Percentiles rank a stretch among this genome's conserved stretches.
phyloP scores from a whole-genome alignment of 805 yeast genomes.

The Clavispora fructus region DNA sequence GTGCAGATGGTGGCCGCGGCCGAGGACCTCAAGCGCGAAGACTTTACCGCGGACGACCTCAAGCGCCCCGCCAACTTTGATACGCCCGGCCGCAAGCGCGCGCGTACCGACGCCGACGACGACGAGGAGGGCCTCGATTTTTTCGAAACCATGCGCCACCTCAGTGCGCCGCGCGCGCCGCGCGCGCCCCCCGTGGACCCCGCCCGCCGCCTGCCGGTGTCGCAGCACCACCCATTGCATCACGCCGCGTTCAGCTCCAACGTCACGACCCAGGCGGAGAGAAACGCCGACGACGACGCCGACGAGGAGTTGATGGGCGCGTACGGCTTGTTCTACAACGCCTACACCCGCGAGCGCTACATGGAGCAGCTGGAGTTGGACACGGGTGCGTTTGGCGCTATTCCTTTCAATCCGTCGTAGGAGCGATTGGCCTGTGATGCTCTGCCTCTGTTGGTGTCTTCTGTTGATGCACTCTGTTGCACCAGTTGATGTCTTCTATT shows the following conservation, averaged over 20 bases:
- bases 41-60: slow-evolving; percentile 10
- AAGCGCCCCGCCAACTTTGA: slow-evolving; percentile 2
- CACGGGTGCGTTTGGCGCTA: slow-evolving; percentile 23
- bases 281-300: slow-evolving; percentile 21
- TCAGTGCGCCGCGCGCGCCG: slow-evolving; percentile 30
- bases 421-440: neutral
- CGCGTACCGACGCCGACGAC: slow-evolving; percentile 19
- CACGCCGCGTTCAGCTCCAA: slow-evolving; percentile 9
- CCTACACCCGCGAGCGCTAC: slow-evolving; percentile 25
- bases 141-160: slow-evolving; percentile 63
- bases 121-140: slow-evolving; percentile 62
- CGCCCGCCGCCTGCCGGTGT: slow-evolving; percentile 33
- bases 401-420: slow-evolving; percentile 41
- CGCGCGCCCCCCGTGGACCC: neutral
- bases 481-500: too few species aligned
- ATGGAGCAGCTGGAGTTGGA: slow-evolving; percentile 9
- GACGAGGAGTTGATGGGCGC: slow-evolving; percentile 31
- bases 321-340: slow-evolving; percentile 36
- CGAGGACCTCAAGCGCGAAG: slow-evolving; percentile 10
- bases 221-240: slow-evolving; percentile 53
- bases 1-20: slow-evolving; percentile 35
- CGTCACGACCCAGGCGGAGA: slow-evolving; percentile 14
- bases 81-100: slow-evolving; percentile 2
- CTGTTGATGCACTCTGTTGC: too few species aligned
- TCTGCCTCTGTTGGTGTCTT: too few species aligned